Percentiles rank a stretch among this genome's conserved stretches.
Evolutionary conservation across 2,329 filamentous ascomycete species (phyloP).

Genomic region (Aspergillus sp.): DNA sequence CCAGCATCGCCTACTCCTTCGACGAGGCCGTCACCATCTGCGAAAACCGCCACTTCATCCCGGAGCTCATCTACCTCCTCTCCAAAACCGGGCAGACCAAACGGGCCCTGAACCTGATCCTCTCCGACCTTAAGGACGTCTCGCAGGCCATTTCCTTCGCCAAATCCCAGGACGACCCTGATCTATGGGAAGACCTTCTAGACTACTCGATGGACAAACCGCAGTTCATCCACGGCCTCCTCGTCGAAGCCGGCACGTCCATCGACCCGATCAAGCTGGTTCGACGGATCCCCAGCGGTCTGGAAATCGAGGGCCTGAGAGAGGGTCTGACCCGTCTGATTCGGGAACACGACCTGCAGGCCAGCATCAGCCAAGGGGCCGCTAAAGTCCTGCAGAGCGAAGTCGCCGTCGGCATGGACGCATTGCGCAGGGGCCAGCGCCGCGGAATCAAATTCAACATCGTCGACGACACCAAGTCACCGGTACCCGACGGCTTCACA

Average conservation of each 20-base stretch:
- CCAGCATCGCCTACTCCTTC: constrained; percentile 84
- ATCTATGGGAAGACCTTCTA: constrained; percentile 92
- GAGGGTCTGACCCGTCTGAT: constrained; percentile 89
- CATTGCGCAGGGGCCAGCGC: constrained; percentile 73
- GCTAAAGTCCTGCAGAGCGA: constrained; percentile 84
- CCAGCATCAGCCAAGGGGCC: constrained; percentile 86
- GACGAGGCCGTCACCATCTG: constrained; percentile 72
- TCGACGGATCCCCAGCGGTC: constrained; percentile 82
- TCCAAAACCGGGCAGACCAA: constrained; percentile 95
- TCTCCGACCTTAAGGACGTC: constrained; percentile 87
- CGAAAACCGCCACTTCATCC: constrained; percentile 75
- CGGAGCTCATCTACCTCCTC: constrained; percentile 92
- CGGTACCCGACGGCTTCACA: background rate
- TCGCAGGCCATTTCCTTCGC: constrained; percentile 91
- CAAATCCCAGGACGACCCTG: constrained; percentile 86
- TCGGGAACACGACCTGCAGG: constrained; percentile 92
- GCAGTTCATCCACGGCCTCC: constrained; percentile 83
- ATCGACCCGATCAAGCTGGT: constrained; percentile 92
- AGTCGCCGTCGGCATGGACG: constrained; percentile 79
- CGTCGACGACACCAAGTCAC: constrained; percentile 27
- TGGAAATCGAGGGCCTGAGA: constrained; percentile 86
- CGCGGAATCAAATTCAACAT: constrained; percentile 90
- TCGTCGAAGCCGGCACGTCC: constrained; percentile 90
- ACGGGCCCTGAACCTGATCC: constrained; percentile 85
- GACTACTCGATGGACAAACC: constrained; percentile 98